A percentile compares a stretch with the other conserved stretches of the same genome.
phyloP scores from a whole-genome alignment of 2,329 filamentous ascomycete species.

The Phoma herbarum region DNA sequence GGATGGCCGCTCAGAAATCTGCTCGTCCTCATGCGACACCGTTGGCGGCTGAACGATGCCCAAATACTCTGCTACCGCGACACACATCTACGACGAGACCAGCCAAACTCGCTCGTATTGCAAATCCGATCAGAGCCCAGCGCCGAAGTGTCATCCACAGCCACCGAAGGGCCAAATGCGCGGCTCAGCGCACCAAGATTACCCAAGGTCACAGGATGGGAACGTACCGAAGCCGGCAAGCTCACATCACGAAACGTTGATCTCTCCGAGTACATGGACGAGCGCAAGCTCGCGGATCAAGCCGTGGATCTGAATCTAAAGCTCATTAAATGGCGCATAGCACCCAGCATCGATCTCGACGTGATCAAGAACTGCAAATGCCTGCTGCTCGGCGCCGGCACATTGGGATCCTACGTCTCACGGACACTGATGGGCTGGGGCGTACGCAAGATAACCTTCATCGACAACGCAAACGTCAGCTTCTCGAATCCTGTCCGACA shows the following conservation, averaged over 20 bases:
- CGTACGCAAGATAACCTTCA: constrained; percentile 91
- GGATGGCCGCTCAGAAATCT: constrained; percentile 95
- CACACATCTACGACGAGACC: constrained; percentile 76
- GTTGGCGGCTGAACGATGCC: constrained; percentile 78
- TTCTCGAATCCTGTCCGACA: constrained; percentile 97
- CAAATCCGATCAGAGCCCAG: constrained; percentile 47
- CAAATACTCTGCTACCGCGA: constrained; percentile 94
- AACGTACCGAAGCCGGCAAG: constrained; percentile 81
- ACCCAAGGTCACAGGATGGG: constrained; percentile 96
- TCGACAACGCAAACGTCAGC: constrained; percentile 92
- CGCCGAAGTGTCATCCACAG: constrained; percentile 17
- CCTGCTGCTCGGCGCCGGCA: constrained; percentile 89
- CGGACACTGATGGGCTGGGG: constrained; percentile 95
- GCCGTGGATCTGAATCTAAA: constrained; percentile 96
- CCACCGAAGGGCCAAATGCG: constrained; percentile 18
- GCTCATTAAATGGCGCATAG: constrained; percentile 98
- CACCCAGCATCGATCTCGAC: constrained; percentile 86
- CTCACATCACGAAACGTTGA: constrained; percentile 80
- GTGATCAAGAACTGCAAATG: constrained; percentile 90
- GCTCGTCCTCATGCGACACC: constrained; percentile 81
- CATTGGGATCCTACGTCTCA: constrained; percentile 91
- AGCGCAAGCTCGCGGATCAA: constrained; percentile 84
- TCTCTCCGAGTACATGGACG: constrained; percentile 93
- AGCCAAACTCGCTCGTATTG: constrained; percentile 82
- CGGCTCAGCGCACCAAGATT: constrained; percentile 59